Evolutionary conservation across 257 asterid genomes (phyloP).

Genomic region (Solanum neorickii): DNA sequence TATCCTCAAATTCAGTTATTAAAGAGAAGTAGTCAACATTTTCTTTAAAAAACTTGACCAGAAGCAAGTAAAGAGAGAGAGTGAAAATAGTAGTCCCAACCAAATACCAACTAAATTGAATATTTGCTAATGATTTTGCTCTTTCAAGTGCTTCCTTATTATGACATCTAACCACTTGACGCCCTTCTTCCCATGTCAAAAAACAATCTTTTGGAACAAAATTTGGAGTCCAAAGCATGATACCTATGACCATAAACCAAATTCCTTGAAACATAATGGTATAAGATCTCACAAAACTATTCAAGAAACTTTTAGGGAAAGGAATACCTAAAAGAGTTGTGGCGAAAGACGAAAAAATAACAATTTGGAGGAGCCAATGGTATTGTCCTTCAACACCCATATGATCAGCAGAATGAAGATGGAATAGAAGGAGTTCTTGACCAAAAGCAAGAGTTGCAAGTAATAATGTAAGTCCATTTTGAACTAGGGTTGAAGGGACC

Average conservation of each 20-base stretch:
- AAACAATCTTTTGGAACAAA: constrained; percentile 39
- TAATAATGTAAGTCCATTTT: constrained; percentile 31
- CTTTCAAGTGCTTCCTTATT: constrained; percentile 39
- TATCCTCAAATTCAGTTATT: constrained; percentile 10
- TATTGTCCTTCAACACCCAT: constrained; percentile 74
- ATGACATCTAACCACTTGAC: constrained; percentile 34
- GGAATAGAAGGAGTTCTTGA: constrained; percentile 61
- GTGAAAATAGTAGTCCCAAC: constrained; percentile 20
- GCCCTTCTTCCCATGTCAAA: constrained; percentile 32
- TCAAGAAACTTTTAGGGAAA: constrained; percentile 39
- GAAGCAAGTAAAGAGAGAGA: constrained; percentile 28
- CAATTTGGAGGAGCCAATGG: constrained; percentile 62
- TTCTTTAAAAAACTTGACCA: constrained; percentile 18
- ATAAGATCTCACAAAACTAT: constrained; percentile 34
- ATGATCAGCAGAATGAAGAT: constrained; percentile 75
- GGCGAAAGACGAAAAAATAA: constrained; percentile 25
- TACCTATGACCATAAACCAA: constrained; percentile 58
- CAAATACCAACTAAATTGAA: constrained; percentile 53
- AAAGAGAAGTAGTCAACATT: constrained; percentile 31
- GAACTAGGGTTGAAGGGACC: constrained; percentile 18
- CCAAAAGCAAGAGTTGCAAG: constrained; percentile 53
- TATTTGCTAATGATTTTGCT: constrained; percentile 58
- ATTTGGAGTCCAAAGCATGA: constrained; percentile 66
- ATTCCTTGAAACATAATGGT: constrained; percentile 58
- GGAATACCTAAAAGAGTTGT: constrained; percentile 42